A percentile compares a stretch with the other conserved stretches of the same genome.
phyloP scores from a whole-genome alignment of 768 basidiomycete genomes.

The Sporobolomyces phaffii region DNA sequence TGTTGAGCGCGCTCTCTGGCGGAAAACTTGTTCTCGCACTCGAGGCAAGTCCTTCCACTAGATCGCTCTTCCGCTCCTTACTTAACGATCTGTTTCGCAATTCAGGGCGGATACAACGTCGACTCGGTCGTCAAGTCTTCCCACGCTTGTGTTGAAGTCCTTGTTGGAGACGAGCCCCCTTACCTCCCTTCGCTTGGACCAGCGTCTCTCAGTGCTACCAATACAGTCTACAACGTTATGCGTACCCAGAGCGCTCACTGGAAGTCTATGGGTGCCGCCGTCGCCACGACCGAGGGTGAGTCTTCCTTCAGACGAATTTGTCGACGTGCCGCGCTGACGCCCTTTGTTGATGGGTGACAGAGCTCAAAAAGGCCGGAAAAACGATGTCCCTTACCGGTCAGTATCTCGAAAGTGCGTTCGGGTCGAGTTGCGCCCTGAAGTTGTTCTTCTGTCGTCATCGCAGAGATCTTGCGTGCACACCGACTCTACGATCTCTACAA shows the following conservation, averaged over 20 bases:
- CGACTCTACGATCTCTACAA: slow-evolving; percentile 74
- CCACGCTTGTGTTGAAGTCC: slow-evolving; percentile 72
- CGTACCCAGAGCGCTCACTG: slow-evolving; percentile 83
- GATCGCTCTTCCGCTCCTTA: background rate
- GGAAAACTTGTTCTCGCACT: slow-evolving; percentile 87
- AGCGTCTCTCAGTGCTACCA: slow-evolving; percentile 73
- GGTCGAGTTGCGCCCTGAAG: too few species aligned
- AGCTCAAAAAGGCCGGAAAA: slow-evolving; percentile 30
- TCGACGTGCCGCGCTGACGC: background rate
- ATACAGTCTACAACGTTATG: slow-evolving; percentile 83
- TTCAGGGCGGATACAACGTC: slow-evolving; percentile 89
- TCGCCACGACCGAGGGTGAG: slow-evolving; percentile 73
- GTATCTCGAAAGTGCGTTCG: too few species aligned
- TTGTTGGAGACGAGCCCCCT: slow-evolving; percentile 83
- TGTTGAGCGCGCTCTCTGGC: slow-evolving; percentile 79
- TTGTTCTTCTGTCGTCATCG: too few species aligned
- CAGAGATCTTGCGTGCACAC: slow-evolving; percentile 64
- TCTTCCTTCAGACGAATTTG: background rate
- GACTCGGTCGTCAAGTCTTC: slow-evolving; percentile 81
- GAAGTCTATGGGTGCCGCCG: slow-evolving; percentile 76
- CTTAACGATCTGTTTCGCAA: background rate
- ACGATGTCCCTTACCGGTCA: slow-evolving; percentile 36
- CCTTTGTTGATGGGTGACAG: background rate
- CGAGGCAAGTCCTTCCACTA: slow-evolving; percentile 57
- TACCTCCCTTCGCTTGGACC: slow-evolving; percentile 60